These are phyloP conservation scores for Eimeria sp. DNA, from an alignment of 169 alveolate genomes.

Conservation along the genomic window DNA sequence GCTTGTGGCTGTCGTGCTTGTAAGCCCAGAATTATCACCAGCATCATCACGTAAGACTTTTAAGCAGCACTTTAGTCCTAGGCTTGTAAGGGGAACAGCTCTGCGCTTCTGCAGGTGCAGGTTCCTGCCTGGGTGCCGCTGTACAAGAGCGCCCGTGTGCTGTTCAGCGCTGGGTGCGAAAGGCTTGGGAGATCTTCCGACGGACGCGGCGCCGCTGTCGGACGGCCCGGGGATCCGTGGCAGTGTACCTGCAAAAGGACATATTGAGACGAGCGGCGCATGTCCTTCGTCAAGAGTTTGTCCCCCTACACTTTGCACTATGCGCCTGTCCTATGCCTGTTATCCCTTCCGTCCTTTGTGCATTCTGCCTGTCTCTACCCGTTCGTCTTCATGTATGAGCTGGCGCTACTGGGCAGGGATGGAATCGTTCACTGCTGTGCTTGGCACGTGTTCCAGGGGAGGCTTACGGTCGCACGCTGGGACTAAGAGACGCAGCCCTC, in stretches of 20 bases:
- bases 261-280: background rate
- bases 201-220: slow-evolving; percentile 26
- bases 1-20: background rate
- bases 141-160: background rate
- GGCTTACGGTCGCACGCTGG: slow-evolving; percentile 61
- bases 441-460: background rate
- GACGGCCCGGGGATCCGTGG: slow-evolving; percentile 41
- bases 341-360: background rate
- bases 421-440: background rate
- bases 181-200: background rate
- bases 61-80: background rate
- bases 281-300: background rate
- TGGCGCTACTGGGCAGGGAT: background rate
- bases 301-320: background rate
- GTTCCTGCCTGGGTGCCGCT: background rate
- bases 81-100: background rate
- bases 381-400: background rate
- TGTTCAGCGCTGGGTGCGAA: slow-evolving; percentile 11
- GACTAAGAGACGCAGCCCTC: slow-evolving; percentile 18
- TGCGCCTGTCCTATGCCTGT: background rate
- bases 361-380: background rate
- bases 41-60: background rate
- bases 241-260: slow-evolving; percentile 21
- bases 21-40: background rate
- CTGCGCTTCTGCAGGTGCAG: background rate